Base-by-base conservation (phyloP, 1,139 yeast genomes). In the Geotrichum reessii region DNA sequence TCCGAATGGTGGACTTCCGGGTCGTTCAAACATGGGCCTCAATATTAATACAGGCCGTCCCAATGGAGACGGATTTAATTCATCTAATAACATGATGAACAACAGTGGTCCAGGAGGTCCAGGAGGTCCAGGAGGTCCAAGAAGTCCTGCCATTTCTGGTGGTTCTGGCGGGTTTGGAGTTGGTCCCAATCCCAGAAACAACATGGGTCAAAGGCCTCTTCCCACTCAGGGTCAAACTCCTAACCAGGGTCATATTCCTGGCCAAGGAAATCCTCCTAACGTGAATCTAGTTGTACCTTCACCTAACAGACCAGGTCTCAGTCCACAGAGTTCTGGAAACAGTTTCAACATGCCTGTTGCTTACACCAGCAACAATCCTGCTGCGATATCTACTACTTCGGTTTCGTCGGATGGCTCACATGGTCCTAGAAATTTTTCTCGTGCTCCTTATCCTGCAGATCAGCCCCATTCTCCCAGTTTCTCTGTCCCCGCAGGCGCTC, bases 331-430 rank as follows among this genome's bases (percentile, higher is more conserved):
- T 44, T 52, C 55, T 17, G 48, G 49, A 25, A 50, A 17, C 24
- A 24, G 47, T 27, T 11, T 27, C 14, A 27, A 19, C 19, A 8
- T n/a, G 19, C 50, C 58, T 25, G 24, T 42, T 17, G 58, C 58
- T 8, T 55, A 48, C 33, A 55, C 58, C 22, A 46, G 44, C 49
- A 52, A 51, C 40, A 49, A 24, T 25, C 53, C 55, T 6, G 48
- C 58, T 11, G 53, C 58, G 5, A 31, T 37, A 19, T 55, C 58
- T 17, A 25, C 53, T 17, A 51, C 55, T 2, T 55, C 58, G 19
- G 22, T 49, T 47, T 47, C 55, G 14, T 55, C 58, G 8, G 37
- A 40, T 9, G 58, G 58, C 14, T 42, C 52, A 49, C 47, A 28
- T n/a, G 49, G 44, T 3, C 53, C 52, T 8, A 40, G 44, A 9